These are phyloP conservation scores for Aspergillus nidulans DNA, from an alignment of 495 filamentous ascomycete species.

Conservation along the genomic window DNA sequence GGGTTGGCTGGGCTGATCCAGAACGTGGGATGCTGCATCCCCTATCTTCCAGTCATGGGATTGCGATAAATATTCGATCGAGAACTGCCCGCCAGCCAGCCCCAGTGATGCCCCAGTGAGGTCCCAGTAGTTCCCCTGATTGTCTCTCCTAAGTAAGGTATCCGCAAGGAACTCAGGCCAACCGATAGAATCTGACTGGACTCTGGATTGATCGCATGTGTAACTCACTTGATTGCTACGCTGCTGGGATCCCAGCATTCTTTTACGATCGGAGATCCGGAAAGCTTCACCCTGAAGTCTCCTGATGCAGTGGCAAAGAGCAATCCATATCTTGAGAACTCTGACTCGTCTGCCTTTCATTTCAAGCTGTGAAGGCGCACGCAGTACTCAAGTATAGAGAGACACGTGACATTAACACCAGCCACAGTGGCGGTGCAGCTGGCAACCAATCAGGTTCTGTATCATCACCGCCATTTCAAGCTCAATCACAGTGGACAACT, in stretches of 20 bases:
- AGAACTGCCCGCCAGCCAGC: neutral
- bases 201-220: neutral
- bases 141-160: conserved; percentile 1
- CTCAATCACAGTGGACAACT: neutral
- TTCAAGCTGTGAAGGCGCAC: neutral
- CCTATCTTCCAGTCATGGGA: conserved; percentile 4
- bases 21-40: conserved; percentile 4
- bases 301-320: neutral
- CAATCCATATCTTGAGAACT: neutral
- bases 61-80: neutral
- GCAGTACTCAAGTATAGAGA: neutral
- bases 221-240: conserved; percentile 1
- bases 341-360: neutral
- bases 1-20: neutral
- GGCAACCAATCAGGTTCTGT: conserved; percentile 26
- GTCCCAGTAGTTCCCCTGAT: no score
- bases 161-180: conserved; percentile 3
- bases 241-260: neutral
- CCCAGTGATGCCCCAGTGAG: neutral
- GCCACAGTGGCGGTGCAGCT: conserved; percentile 35
- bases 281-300: neutral
- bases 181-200: neutral
- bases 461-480: conserved; percentile 35
- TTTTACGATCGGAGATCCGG: neutral
- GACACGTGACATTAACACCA: conserved; percentile 13